Conservation (phyloP, 164 flowering plant species). For the Liquidambar formosana region DNA sequence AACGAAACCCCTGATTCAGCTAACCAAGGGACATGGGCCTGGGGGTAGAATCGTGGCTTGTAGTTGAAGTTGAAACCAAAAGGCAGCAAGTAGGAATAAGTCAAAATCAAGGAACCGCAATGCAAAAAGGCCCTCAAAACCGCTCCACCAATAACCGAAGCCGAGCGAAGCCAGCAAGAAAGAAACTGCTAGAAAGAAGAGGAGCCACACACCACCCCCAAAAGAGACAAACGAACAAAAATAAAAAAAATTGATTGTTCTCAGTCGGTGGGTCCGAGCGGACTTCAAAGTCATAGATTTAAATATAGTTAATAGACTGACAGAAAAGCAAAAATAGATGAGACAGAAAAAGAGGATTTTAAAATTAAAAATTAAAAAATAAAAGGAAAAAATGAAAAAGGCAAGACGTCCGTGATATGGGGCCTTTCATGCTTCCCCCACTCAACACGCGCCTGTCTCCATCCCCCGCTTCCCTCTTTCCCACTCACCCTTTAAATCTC, state of each 20-base stretch:
- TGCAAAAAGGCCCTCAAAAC: too few relatives aligned
- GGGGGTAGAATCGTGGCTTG: too few relatives aligned
- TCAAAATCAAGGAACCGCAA: too few relatives aligned
- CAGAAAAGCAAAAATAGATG: constrained; percentile 2
- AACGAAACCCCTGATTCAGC: too few relatives aligned
- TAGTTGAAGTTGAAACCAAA: too few relatives aligned
- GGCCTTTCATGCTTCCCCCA: background rate
- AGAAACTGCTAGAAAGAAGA: too few relatives aligned
- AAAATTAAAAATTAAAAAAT: background rate
- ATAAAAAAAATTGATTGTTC: too few relatives aligned
- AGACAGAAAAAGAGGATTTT: background rate
- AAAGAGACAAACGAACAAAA: too few relatives aligned
- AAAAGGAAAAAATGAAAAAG: background rate
- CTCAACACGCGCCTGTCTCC: constrained; percentile 21
- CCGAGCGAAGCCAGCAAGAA: background rate
- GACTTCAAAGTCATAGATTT: constrained; percentile 8
- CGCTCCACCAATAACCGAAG: background rate
- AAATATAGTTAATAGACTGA: constrained; percentile 17
- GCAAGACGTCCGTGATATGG: constrained; percentile 2
- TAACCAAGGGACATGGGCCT: too few relatives aligned
- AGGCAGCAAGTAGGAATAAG: too few relatives aligned
- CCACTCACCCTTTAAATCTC: background rate
- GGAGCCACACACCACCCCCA: background rate
- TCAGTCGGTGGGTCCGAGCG: constrained; percentile 18
- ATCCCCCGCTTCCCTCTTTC: background rate